Conservation (phyloP, 23 red algal species). For the Gracilaria domingensis region DNA sequence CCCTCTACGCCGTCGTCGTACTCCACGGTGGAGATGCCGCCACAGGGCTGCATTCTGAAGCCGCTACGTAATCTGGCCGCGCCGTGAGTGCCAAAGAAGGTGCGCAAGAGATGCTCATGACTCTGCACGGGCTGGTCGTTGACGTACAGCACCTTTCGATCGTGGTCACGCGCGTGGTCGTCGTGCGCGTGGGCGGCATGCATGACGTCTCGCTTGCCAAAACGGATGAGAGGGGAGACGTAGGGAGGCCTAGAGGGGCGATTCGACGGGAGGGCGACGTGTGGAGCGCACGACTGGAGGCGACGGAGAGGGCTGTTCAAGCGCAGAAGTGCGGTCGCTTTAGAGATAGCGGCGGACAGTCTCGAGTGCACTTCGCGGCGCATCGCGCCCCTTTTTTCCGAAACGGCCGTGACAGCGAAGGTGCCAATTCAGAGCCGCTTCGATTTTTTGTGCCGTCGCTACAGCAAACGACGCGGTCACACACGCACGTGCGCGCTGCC, state of each 20-base stretch:
- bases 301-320: too few relatives aligned
- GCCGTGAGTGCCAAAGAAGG: not conserved
- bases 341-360: too few relatives aligned
- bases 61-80: not conserved
- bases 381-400: not conserved
- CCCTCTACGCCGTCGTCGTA: slow-evolving; percentile 2
- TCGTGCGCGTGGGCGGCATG: not conserved
- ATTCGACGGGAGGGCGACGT: too few relatives aligned
- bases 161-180: not conserved
- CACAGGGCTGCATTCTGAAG: not conserved
- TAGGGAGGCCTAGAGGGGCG: too few relatives aligned
- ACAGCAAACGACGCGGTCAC: too few relatives aligned
- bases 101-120: not conserved
- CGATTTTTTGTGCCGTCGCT: too few relatives aligned
- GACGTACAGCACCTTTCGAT: not conserved
- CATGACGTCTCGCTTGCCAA: not conserved
- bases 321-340: too few relatives aligned
- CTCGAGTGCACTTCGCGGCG: not conserved
- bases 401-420: too few relatives aligned
- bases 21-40: slow-evolving; percentile 6
- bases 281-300: not conserved
- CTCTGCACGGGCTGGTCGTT: not conserved
- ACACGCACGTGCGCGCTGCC: too few relatives aligned
- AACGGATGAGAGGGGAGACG: too few relatives aligned
- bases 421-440: too few relatives aligned